These are phyloP conservation scores for Knufia fluminis DNA, from an alignment of 2,329 filamentous ascomycete genomes.

Conservation along the genomic window DNA sequence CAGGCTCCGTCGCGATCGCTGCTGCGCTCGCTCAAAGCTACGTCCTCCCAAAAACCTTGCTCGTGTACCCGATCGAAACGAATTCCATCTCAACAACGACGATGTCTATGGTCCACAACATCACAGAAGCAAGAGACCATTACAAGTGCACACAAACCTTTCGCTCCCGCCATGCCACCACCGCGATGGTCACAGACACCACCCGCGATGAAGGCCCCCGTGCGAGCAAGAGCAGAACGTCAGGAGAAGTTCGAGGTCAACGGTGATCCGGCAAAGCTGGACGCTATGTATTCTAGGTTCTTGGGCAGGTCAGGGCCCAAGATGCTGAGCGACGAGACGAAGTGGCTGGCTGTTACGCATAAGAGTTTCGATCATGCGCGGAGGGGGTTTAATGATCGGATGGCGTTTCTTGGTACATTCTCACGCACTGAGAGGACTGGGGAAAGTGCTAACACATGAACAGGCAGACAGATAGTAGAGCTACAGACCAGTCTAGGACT, in stretches of 20 bases:
- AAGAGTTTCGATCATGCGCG: constrained; percentile 96
- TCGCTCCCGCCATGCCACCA: constrained; percentile 1
- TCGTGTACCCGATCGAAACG: constrained; percentile 13
- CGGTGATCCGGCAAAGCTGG: constrained; percentile 60
- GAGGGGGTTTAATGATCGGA: constrained; percentile 85
- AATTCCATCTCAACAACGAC: constrained; percentile 12
- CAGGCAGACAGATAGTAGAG: constrained; percentile 55
- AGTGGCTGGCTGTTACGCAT: constrained; percentile 94
- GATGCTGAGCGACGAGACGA: constrained; percentile 78
- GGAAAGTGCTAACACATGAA: constrained; percentile 4
- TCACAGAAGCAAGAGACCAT: constrained; percentile 16
- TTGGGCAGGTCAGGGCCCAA: constrained; percentile 64
- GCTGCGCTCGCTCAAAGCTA: constrained; percentile 14
- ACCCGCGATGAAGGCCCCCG: constrained; percentile 58
- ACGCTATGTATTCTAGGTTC: constrained; percentile 67
- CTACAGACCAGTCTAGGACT: constrained; percentile 57
- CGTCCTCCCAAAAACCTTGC: constrained; percentile 12
- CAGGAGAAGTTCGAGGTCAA: constrained; percentile 56
- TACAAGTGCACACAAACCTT: neutral
- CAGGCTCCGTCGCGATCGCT: constrained; percentile 17
- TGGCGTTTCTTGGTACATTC: constrained; percentile 72
- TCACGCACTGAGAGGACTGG: neutral
- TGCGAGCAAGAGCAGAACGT: constrained; percentile 32
- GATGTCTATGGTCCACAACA: constrained; percentile 17
- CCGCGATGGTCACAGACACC: constrained; percentile 67